phyloP scores from a whole-genome alignment of 116 monocot species.

The Papilionanthe hybrid region DNA sequence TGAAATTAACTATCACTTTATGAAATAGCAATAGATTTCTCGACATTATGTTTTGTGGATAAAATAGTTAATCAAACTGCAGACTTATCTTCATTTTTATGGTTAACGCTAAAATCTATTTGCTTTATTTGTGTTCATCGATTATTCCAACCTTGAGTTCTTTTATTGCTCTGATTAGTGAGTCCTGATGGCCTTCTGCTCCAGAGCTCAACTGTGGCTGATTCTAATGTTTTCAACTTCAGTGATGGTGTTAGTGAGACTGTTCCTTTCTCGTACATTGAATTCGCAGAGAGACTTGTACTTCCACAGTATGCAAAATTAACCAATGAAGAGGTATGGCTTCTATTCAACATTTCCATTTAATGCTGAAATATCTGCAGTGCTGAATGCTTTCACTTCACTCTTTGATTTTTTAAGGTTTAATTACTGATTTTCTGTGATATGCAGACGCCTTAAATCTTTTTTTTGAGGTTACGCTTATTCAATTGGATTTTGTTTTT shows the following conservation, averaged over 20 bases:
- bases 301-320: slow-evolving; percentile 72
- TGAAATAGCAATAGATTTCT: too few species aligned
- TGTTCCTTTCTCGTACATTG: slow-evolving; percentile 92
- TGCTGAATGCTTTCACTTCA: background rate
- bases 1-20: too few species aligned
- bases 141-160: background rate
- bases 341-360: background rate
- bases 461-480: background rate
- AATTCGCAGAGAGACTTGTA: slow-evolving; percentile 89
- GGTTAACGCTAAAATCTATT: background rate
- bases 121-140: background rate
- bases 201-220: slow-evolving; percentile 97
- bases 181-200: slow-evolving; percentile 95
- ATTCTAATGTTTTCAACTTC: slow-evolving; percentile 70
- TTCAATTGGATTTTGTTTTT: too few species aligned
- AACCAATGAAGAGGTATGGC: slow-evolving; percentile 60
- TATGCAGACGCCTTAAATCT: background rate
- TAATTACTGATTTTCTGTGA: background rate
- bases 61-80: too few species aligned
- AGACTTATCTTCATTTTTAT: background rate
- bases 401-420: background rate
- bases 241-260: slow-evolving; percentile 62
- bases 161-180: slow-evolving; percentile 43
- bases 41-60: too few species aligned
- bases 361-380: background rate